Evolutionary conservation across 305 asterid species (phyloP), one percentile per base, ranked within the genome.

Genomic region (Rubia occidens): DNA sequence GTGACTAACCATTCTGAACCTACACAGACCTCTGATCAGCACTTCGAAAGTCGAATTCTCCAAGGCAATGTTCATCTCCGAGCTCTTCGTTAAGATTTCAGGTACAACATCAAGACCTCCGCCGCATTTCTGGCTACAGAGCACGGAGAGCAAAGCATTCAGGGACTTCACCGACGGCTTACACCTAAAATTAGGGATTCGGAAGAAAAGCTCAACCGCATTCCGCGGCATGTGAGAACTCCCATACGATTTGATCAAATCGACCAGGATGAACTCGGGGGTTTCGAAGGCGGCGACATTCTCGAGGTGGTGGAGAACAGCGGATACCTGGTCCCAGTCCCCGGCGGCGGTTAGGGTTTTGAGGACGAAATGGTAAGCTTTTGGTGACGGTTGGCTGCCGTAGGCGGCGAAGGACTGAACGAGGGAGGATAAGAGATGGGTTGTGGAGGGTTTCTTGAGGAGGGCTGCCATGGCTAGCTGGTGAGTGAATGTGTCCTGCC

Each of bases 11-110:
- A 75, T 81, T 61, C 91, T 87, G 60, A 72, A 66, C 73, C 66
- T 63, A 75, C 96, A 91, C 71, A 89, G 88, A 55, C 84, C 90
- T 74, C 75, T 79, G 75, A 89, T 82, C 73, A 91, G 75, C 72
- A 89, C 79, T 73, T 68, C 76, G 67, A 80, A 85, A 65, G 81
- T 80, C 17, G 93, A 85, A 43, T 81, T 88, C 21, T 87, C 95
- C 26, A 85, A 66, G 79, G 86, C 76, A 75, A 85, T 78, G 17
- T 80, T 82, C 89, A 84, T 80, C 67, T 17, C 77, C 75, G 65
- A 82, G 70, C 82, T 79, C 73, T 82, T 82, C 0, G 78, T 64
- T 62, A 91, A 67, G 44, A 88, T 21, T 62, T 44, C 64, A 29
- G 95, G 95, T 44, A 91, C 86, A 69, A 81, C 63, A 49, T 54